A percentile compares a stretch with the other conserved stretches of the same genome.
phyloP scores from a whole-genome alignment of 2,329 filamentous ascomycete genomes.

The Chalara sp. region DNA sequence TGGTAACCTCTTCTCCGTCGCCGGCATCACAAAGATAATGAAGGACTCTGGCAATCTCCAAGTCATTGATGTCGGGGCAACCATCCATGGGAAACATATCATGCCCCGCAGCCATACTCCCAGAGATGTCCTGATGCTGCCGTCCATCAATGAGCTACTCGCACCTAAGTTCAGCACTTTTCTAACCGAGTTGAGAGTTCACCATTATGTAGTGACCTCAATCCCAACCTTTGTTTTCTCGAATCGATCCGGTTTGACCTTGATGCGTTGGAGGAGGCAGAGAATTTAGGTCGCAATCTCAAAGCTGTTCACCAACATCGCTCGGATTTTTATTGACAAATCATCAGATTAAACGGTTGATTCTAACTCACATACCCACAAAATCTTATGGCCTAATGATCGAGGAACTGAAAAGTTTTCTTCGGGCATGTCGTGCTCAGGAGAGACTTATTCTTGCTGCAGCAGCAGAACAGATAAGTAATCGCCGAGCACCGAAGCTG shows the following conservation, averaged over 20 bases:
- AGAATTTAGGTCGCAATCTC: slow-evolving; percentile 25
- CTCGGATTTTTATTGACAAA: slow-evolving; percentile 52
- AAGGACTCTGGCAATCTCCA: slow-evolving; percentile 38
- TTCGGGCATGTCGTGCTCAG: slow-evolving; percentile 41
- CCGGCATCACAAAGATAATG: slow-evolving; percentile 38
- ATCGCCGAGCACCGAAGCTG: slow-evolving; percentile 33
- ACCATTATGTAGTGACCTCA: slow-evolving; percentile 54
- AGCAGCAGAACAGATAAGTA: slow-evolving; percentile 10
- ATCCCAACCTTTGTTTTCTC: slow-evolving; percentile 33
- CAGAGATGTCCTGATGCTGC: not conserved
- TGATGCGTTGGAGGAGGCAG: slow-evolving; percentile 29
- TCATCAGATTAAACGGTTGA: slow-evolving; percentile 44
- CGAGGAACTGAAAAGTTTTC: slow-evolving; percentile 39
- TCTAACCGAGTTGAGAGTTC: slow-evolving; percentile 36
- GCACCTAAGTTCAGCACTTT: not conserved
- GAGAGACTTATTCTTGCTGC: slow-evolving; percentile 36
- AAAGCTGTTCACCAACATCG: slow-evolving; percentile 26
- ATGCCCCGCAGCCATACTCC: not conserved
- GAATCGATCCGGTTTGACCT: slow-evolving; percentile 1
- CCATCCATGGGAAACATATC: not conserved
- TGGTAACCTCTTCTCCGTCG: slow-evolving; percentile 39
- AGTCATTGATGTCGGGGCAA: slow-evolving; percentile 41
- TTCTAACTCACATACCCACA: slow-evolving; percentile 47
- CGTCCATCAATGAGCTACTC: not conserved
- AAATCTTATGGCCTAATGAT: slow-evolving; percentile 45